phyloP scores from a whole-genome alignment of 1,284 basidiomycete species.

The Golubevia sp. region DNA sequence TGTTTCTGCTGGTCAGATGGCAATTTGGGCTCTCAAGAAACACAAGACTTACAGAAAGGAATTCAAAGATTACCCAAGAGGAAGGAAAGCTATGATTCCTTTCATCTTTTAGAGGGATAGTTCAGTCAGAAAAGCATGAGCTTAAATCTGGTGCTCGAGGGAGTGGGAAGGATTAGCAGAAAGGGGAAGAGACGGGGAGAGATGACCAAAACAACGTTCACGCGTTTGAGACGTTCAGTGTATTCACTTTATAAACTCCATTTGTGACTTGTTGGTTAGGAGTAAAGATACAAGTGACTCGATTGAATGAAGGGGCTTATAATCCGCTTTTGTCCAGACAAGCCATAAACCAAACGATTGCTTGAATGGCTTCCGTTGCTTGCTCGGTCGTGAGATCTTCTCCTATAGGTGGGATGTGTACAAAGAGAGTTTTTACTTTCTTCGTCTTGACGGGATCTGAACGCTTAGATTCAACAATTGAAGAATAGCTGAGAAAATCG shows the following conservation, averaged over 20 bases:
- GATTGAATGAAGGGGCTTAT: no score
- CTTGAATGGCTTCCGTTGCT: not conserved
- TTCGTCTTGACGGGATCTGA: not conserved
- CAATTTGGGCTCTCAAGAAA: constrained; percentile 88
- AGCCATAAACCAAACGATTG: constrained; percentile 5
- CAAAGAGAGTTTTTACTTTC: constrained; percentile 8
- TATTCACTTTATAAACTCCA: no score
- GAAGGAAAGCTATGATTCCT: constrained; percentile 80
- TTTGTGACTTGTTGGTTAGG: no score
- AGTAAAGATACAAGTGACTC: no score
- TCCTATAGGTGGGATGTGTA: constrained; percentile 12
- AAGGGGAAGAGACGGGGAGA: no score
- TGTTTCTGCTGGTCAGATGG: constrained; percentile 76
- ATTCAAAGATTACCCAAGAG: constrained; percentile 80
- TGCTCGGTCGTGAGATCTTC: constrained; percentile 3
- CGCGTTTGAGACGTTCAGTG: no score
- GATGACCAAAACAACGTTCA: no score
- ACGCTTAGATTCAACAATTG: constrained; percentile 15
- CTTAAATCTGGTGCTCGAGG: not conserved
- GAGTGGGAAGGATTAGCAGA: not conserved
- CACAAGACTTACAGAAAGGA: constrained; percentile 89
- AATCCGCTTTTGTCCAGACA: not conserved
- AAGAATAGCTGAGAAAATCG: constrained; percentile 30
- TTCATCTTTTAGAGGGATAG: constrained; percentile 67
- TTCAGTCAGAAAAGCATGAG: no score